Percentiles rank a stretch among this genome's conserved stretches.
These are phyloP conservation scores for Parmelia sp. DNA, from an alignment of 495 filamentous ascomycete species.

Conservation along the genomic window DNA sequence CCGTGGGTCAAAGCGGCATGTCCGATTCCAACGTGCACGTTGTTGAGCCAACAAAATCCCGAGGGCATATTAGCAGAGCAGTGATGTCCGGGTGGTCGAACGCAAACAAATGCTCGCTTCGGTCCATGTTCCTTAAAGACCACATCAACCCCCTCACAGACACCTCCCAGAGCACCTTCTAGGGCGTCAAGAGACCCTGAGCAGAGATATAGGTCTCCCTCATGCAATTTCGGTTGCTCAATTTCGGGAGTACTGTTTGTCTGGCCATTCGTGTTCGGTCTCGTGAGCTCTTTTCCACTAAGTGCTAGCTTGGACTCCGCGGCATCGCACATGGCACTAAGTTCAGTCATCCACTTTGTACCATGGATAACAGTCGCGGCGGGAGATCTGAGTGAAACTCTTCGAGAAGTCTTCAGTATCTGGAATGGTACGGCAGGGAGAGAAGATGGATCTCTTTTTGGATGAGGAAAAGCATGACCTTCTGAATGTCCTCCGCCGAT, in stretches of 20 bases:
- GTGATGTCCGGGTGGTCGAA: constrained; percentile 88
- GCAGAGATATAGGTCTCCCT: constrained; percentile 85
- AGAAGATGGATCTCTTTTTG: constrained; percentile 41
- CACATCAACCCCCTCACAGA: constrained; percentile 83
- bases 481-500: constrained; percentile 75
- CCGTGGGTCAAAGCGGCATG: constrained; percentile 76
- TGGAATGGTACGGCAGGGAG: constrained; percentile 67
- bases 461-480: constrained; percentile 59
- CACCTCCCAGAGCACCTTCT: constrained; percentile 80
- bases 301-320: constrained; percentile 67
- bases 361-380: constrained; percentile 81
- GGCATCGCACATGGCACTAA: constrained; percentile 73
- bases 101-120: constrained; percentile 72
- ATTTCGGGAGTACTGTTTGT: constrained; percentile 32
- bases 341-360: constrained; percentile 81
- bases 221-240: constrained; percentile 54
- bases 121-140: constrained; percentile 60
- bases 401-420: constrained; percentile 66
- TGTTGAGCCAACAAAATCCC: constrained; percentile 98
- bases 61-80: constrained; percentile 83
- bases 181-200: constrained; percentile 77
- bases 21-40: constrained; percentile 93
- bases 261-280: constrained; percentile 46
- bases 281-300: constrained; percentile 66
- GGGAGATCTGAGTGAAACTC: constrained; percentile 56